Base-by-base conservation (phyloP, 352 stramenopile genomes). In the Phytophthora boehmeriae region DNA sequence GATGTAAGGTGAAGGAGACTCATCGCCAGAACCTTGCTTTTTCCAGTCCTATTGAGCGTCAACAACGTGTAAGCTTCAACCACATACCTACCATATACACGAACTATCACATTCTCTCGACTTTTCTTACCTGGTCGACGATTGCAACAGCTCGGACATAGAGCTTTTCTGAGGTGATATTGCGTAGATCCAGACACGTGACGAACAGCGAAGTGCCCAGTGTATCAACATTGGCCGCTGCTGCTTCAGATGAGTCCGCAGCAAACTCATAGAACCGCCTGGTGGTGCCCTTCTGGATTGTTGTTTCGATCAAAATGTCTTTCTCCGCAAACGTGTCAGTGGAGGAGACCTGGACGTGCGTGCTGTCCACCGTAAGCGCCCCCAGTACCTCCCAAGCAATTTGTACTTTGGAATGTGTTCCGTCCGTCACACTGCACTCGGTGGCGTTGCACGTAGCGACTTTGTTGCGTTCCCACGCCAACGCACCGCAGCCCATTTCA, bases 351-450 rank as follows among this genome's bases (percentile, higher is more conserved):
- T 93, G 71, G 5, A 93, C 63, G 38, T 86, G 63, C 27, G 86
- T 95, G 52, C 78, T 80, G 52, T 95, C 84, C 8, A 93, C 78
- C 9, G 51, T 88, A 41, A 95, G 75, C 4, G 83, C 81, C 1
- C 87, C 87, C 23, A 95, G 77, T 13, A 95, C 76, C 47, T 95
- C 84, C 87, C 84, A 93, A 30, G 71, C 79, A 2, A 93, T 36
- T 59, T 92, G 82, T 0, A 95, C 27, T 53, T 90, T 90, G 8
- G 50, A 71, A 5, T 63, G 28, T 14, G 20, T 25, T 32, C 39
- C 20, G 4, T 52, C 30, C 16, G 22, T 38, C 19, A 88, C 55
- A 19, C 30, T 68, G 55, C 83, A 92, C 9, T 73, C 55, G 0
- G 68, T 69, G 10, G 51, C 75, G 56, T 70, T 73, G 49, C 82